Evolutionary conservation across 805 yeast species (phyloP).

Genomic region (Komagataella kurtzmanii): DNA sequence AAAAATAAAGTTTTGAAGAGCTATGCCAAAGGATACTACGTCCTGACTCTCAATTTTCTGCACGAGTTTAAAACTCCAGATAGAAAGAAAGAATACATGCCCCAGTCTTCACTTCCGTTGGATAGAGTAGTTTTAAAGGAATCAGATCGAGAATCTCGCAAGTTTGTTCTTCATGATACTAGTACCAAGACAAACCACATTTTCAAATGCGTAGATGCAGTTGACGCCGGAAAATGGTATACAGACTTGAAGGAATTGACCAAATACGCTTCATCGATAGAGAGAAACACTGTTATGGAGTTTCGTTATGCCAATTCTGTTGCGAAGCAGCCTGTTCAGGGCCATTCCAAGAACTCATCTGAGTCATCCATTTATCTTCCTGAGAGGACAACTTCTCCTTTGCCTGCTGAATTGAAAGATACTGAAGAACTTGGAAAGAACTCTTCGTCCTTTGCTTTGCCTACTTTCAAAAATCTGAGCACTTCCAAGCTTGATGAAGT

Average conservation of each 20-base stretch:
- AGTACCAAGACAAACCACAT: slow-evolving; percentile 14
- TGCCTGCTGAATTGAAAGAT: background rate
- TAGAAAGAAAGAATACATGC: slow-evolving; percentile 33
- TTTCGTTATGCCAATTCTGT: slow-evolving; percentile 1
- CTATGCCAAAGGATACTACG: slow-evolving; percentile 50
- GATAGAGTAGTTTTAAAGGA: slow-evolving; percentile 19
- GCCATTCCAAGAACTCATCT: background rate
- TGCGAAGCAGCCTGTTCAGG: background rate
- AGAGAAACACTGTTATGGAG: slow-evolving; percentile 31
- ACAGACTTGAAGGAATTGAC: slow-evolving; percentile 40
- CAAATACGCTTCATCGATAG: slow-evolving; percentile 28
- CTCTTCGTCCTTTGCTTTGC: slow-evolving; percentile 1
- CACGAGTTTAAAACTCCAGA: slow-evolving; percentile 54
- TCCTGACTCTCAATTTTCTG: slow-evolving; percentile 49
- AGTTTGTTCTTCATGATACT: slow-evolving; percentile 21
- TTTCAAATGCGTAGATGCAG: slow-evolving; percentile 29
- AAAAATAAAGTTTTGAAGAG: slow-evolving; percentile 49
- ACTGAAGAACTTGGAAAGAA: background rate
- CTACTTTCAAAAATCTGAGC: slow-evolving; percentile 1
- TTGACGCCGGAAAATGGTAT: slow-evolving; percentile 38
- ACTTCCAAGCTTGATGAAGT: slow-evolving; percentile 1
- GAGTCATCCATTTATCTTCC: slow-evolving; percentile 29
- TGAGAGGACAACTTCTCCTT: slow-evolving; percentile 9
- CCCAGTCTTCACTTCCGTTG: slow-evolving; percentile 26
- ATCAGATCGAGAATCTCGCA: slow-evolving; percentile 19